Evolutionary conservation across 495 filamentous ascomycete genomes (phyloP).

Genomic region (Poronia punctata): DNA sequence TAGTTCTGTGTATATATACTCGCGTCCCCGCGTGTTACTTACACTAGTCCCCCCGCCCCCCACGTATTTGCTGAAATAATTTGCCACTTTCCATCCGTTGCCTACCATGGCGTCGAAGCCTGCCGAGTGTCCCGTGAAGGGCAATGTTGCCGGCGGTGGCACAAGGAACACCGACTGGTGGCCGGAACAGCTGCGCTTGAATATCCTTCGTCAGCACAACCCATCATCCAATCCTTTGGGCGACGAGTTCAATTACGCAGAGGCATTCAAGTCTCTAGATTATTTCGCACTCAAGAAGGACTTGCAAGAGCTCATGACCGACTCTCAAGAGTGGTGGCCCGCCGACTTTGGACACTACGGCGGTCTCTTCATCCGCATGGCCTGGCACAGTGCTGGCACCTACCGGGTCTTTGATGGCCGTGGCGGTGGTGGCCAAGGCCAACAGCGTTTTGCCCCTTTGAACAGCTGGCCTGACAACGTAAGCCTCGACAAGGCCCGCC

Average conservation of each 20-base stretch:
- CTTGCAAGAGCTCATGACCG: constrained; percentile 57
- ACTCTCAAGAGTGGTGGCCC: constrained; percentile 71
- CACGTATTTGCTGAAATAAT: too few species aligned
- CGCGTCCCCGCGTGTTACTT: too few species aligned
- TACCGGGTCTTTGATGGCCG: constrained; percentile 67
- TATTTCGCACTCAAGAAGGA: constrained; percentile 67
- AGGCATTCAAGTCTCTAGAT: constrained; percentile 63
- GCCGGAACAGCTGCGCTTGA: constrained; percentile 56
- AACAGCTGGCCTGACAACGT: constrained; percentile 79
- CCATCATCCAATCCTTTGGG: constrained; percentile 49
- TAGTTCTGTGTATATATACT: too few species aligned
- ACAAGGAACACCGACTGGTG: constrained; percentile 63
- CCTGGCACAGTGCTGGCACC: constrained; percentile 69
- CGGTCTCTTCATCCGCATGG: constrained; percentile 69
- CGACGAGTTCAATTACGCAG: constrained; percentile 60
- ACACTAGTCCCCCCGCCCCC: too few species aligned
- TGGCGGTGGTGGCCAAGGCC: constrained; percentile 61
- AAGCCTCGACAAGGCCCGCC: constrained; percentile 68
- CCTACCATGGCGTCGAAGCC: constrained; percentile 10
- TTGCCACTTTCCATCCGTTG: not conserved
- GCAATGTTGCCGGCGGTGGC: constrained; percentile 55
- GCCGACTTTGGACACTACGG: constrained; percentile 74
- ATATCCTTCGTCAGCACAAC: constrained; percentile 66
- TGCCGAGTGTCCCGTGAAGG: constrained; percentile 43
- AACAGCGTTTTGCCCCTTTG: constrained; percentile 69